A percentile compares a stretch with the other conserved stretches of the same genome.
These are phyloP conservation scores for Pythium chondricola DNA, from an alignment of 352 stramenopile genomes.

Conservation along the genomic window DNA sequence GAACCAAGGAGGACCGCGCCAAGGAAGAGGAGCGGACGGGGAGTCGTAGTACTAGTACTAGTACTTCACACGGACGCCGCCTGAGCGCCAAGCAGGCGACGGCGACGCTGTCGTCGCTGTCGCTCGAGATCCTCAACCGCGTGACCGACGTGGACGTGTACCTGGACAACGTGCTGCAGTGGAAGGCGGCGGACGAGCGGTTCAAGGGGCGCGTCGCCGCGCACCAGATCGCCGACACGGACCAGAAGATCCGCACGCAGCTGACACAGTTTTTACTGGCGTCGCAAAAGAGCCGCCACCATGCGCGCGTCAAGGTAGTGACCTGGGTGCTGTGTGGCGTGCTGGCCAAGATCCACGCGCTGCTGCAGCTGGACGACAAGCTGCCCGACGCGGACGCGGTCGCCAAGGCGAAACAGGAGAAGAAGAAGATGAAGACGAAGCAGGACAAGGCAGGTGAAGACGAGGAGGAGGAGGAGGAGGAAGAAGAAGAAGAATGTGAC, in stretches of 20 bases:
- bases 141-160: slow-evolving; percentile 82
- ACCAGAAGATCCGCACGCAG: slow-evolving; percentile 74
- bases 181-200: slow-evolving; percentile 34
- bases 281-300: slow-evolving; percentile 70
- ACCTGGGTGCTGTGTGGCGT: slow-evolving; percentile 84
- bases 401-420: not conserved
- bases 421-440: not conserved
- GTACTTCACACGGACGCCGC: not conserved
- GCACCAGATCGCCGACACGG: slow-evolving; percentile 62
- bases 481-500: slow-evolving; percentile 45
- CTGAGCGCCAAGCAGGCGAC: not conserved
- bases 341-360: slow-evolving; percentile 76
- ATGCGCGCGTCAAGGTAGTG: slow-evolving; percentile 78
- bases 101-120: slow-evolving; percentile 50
- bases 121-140: slow-evolving; percentile 71
- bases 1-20: slow-evolving; percentile 20
- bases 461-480: slow-evolving; percentile 8
- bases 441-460: slow-evolving; percentile 4
- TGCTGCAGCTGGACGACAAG: slow-evolving; percentile 70
- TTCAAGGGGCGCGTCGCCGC: slow-evolving; percentile 48
- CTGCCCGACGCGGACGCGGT: slow-evolving; percentile 28
- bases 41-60: no score
- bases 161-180: slow-evolving; percentile 70
- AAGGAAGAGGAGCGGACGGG: not conserved
- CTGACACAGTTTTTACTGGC: slow-evolving; percentile 64